A percentile compares a stretch with the other conserved stretches of the same genome.
Conservation (phyloP, 208 protist genomes). For the Trichomonas vaginalis region DNA sequence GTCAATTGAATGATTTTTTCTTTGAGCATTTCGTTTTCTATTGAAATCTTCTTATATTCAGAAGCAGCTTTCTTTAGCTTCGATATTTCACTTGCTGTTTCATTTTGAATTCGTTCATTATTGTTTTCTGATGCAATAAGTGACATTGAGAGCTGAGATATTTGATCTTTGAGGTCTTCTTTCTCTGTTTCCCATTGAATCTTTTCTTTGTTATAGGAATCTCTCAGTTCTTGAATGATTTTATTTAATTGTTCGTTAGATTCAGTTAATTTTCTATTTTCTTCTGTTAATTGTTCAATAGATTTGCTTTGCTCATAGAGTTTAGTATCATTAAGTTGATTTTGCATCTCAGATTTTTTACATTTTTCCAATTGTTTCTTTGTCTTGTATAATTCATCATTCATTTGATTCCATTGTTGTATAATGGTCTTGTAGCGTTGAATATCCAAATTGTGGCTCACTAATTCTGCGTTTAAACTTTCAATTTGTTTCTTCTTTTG, state of each 20-base stretch:
- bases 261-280: background rate
- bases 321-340: too few relatives aligned
- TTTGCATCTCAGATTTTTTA: too few relatives aligned
- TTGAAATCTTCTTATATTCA: background rate
- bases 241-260: background rate
- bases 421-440: background rate
- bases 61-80: background rate
- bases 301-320: background rate
- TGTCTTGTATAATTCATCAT: background rate
- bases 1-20: too few relatives aligned
- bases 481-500: background rate
- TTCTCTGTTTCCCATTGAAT: background rate
- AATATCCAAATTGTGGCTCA: background rate
- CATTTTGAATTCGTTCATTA: too few relatives aligned
- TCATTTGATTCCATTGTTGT: background rate
- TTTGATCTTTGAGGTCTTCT: background rate
- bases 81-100: too few relatives aligned
- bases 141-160: background rate
- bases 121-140: background rate
- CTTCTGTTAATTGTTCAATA: background rate
- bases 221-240: background rate
- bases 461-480: background rate
- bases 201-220: background rate
- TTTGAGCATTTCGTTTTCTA: background rate
- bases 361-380: background rate